These are phyloP conservation scores for Thymus mandschuricus DNA, from an alignment of 257 asterid species.

Conservation along the genomic window DNA sequence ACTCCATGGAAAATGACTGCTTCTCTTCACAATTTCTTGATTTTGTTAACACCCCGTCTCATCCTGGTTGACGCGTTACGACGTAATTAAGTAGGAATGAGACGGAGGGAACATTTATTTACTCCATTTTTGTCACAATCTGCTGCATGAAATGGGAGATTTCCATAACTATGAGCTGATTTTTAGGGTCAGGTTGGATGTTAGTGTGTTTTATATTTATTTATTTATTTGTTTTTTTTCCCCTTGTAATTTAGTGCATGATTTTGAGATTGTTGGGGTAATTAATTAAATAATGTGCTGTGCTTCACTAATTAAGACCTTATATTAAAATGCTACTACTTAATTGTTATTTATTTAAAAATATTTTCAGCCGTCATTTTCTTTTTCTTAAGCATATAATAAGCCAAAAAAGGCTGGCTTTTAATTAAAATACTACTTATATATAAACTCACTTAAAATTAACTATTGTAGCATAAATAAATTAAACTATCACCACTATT, in stretches of 20 bases:
- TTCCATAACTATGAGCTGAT: slow-evolving; percentile 26
- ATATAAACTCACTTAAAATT: too few species aligned
- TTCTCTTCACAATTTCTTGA: background rate
- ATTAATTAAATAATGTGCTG: background rate
- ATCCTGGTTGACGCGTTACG: too few species aligned
- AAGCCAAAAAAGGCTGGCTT: too few species aligned
- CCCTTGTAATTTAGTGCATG: slow-evolving; percentile 8
- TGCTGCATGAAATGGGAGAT: slow-evolving; percentile 26
- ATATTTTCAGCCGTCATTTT: too few species aligned
- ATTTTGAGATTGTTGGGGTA: background rate
- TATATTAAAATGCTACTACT: slow-evolving; percentile 1
- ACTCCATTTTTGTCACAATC: slow-evolving; percentile 14
- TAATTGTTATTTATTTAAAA: background rate
- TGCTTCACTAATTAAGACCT: background rate
- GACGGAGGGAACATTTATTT: background rate
- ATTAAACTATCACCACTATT: too few species aligned
- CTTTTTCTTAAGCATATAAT: background rate
- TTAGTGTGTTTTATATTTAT: background rate
- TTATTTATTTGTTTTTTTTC: background rate
- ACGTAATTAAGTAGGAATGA: too few species aligned
- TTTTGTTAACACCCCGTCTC: too few species aligned
- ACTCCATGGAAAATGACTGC: slow-evolving; percentile 44
- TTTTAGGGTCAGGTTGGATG: slow-evolving; percentile 36
- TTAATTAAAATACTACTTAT: too few species aligned
- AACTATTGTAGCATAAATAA: too few species aligned